These are phyloP conservation scores for Syzygium aromaticum DNA, from an alignment of 345 rosid genomes.

Conservation along the genomic window DNA sequence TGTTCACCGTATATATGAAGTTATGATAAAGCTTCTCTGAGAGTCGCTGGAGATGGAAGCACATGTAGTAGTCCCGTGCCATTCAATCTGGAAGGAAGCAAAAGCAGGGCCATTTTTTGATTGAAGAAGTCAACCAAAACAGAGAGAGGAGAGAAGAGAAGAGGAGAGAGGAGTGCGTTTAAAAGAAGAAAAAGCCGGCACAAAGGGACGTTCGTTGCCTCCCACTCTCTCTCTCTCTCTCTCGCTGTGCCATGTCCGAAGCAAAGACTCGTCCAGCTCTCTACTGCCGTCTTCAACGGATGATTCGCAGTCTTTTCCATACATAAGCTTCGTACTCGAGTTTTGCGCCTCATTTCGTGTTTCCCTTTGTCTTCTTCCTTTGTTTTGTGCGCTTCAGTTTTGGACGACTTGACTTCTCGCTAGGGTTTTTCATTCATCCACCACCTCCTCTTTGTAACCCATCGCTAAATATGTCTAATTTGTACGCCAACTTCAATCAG, in stretches of 20 bases:
- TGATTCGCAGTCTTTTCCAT: background rate
- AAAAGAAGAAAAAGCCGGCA: background rate
- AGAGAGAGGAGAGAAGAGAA: background rate
- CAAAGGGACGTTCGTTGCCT: background rate
- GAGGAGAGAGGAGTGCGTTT: background rate
- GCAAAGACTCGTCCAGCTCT: background rate
- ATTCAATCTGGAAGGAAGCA: background rate
- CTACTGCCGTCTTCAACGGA: background rate
- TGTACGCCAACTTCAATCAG: slow-evolving; percentile 33
- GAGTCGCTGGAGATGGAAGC: background rate
- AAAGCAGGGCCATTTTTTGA: background rate
- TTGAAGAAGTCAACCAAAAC: background rate
- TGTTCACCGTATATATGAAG: background rate
- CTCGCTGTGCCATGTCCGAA: background rate
- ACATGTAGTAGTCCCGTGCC: background rate
- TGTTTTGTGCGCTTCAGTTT: background rate
- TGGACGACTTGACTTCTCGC: background rate
- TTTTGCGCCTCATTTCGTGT: background rate
- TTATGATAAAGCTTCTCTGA: background rate
- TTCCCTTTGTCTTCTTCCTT: background rate
- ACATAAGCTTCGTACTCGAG: background rate
- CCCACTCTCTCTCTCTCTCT: background rate
- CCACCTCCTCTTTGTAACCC: background rate
- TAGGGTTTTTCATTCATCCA: background rate
- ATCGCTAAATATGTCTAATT: slow-evolving; percentile 25